Evolutionary conservation across 768 basidiomycete genomes (phyloP), one percentile per base, ranked within the genome.

Genomic region (Calocybe indica): DNA sequence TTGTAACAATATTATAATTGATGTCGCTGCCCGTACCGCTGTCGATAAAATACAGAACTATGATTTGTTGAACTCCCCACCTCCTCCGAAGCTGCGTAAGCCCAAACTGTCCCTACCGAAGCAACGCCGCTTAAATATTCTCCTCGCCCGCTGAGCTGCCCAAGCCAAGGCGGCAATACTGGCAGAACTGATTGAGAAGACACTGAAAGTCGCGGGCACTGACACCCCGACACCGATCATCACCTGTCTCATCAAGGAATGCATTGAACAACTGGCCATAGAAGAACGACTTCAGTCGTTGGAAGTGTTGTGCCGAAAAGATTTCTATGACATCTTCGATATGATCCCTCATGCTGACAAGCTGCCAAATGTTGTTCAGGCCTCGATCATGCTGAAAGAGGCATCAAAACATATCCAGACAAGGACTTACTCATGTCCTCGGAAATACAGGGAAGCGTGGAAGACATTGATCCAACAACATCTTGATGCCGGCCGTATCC

Each of bases 361-460:
- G 0, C 43, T 72, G 0, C 67, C 66, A 0, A 48, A 36, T 1
- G 31, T 60, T 9, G 48, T 65, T 0, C 37, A 48, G 1, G 62
- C 58, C 12, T 35, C 52, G 2, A 58, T 71, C 1, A 28, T 52
- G 1, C 39, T 67, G 0, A 66, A 63, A 15, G 58, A 71, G 15
- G 53, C 65, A 2, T 32, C 53, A 2, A 52, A 61, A n/a, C 48
- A 49, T 0, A 58, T 71, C 1, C 43, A 57, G 2, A 52, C 44
- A 0, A 46, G 62, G 0, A 50, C 51, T 0, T 75, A 74, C 39
- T 47, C 62, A 2, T 68, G 62, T 40, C 68, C 68, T 0, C 42
- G 58, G 5, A 65, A 70, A 37, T 73, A 65, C 29, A 41, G 47
- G 0, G 65, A 65, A 0, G 62, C 62, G 0, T 74, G 69, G 66